Evolutionary conservation across 2,329 filamentous ascomycete genomes (phyloP).

Genomic region (Sporothrix globosa): DNA sequence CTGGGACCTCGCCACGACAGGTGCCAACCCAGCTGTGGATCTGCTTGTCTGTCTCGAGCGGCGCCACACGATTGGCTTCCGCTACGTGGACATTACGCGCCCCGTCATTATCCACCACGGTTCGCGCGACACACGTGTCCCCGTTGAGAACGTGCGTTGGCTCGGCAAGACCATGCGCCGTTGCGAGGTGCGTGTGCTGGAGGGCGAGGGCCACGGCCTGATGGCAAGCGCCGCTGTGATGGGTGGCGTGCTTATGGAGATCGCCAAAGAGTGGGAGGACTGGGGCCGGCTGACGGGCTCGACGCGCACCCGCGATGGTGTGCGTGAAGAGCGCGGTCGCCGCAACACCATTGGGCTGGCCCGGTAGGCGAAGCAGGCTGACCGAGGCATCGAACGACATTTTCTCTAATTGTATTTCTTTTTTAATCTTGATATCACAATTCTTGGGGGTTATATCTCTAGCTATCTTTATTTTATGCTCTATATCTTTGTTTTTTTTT

Average conservation of each 20-base stretch:
- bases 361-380: conserved; percentile 27
- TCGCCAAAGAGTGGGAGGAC: conserved; percentile 90
- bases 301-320: conserved; percentile 29
- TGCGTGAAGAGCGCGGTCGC: conserved; percentile 38
- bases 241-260: conserved; percentile 92
- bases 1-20: conserved; percentile 88
- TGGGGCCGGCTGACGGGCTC: conserved; percentile 67
- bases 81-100: conserved; percentile 93
- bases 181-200: conserved; percentile 51
- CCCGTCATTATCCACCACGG: conserved; percentile 94
- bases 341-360: conserved; percentile 40
- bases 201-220: conserved; percentile 89
- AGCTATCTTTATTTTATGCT: background rate
- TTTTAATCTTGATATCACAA: conserved; percentile 5
- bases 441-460: background rate
- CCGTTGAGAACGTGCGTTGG: conserved; percentile 94
- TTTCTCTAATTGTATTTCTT: conserved; percentile 3
- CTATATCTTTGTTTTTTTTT: background rate
- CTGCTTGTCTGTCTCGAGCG: conserved; percentile 90
- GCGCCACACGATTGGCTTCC: conserved; percentile 88
- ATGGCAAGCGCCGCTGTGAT: conserved; percentile 96
- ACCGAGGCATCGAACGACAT: background rate
- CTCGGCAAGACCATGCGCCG: conserved; percentile 77
- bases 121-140: conserved; percentile 84
- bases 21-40: conserved; percentile 92